Percentiles rank a stretch among this genome's conserved stretches.
phyloP scores from a whole-genome alignment of 805 yeast genomes.

The Kodamaea hsintzibuensis region DNA sequence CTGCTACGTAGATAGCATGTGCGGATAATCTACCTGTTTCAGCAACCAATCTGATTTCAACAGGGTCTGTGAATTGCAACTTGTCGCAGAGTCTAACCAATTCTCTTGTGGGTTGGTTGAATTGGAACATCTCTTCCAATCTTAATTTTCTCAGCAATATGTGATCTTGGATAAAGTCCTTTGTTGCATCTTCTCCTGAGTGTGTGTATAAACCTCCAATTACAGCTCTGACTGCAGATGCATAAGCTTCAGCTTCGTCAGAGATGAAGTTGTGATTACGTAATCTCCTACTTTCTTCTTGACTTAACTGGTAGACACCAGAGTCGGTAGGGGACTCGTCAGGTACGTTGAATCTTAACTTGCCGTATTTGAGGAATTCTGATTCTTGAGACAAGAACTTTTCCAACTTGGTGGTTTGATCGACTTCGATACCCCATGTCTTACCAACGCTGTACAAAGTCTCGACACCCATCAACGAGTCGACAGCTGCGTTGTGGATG shows the following conservation, averaged over 20 bases:
- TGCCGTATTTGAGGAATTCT: slow-evolving; percentile 67
- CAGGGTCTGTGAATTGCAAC: slow-evolving; percentile 71
- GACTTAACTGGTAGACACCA: slow-evolving; percentile 50
- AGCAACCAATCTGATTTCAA: slow-evolving; percentile 73
- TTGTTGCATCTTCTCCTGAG: slow-evolving; percentile 62
- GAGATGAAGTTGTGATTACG: slow-evolving; percentile 26
- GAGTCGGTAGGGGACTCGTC: slow-evolving; percentile 31
- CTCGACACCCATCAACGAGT: slow-evolving; percentile 68
- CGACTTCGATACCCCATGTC: slow-evolving; percentile 88
- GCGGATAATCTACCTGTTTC: slow-evolving; percentile 90
- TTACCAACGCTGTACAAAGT: slow-evolving; percentile 68
- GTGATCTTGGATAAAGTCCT: slow-evolving; percentile 69
- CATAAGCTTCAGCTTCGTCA: slow-evolving; percentile 49
- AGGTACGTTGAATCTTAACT: slow-evolving; percentile 49
- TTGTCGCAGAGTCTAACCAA: slow-evolving; percentile 74
- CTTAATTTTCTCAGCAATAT: slow-evolving; percentile 82
- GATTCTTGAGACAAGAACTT: slow-evolving; percentile 71
- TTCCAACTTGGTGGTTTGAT: slow-evolving; percentile 59
- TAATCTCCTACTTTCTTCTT: slow-evolving; percentile 21
- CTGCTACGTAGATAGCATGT: slow-evolving; percentile 86
- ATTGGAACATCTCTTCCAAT: slow-evolving; percentile 70
- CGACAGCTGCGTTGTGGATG: slow-evolving; percentile 72
- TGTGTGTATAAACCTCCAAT: slow-evolving; percentile 82
- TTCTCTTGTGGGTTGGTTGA: slow-evolving; percentile 84
- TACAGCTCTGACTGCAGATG: slow-evolving; percentile 77